Evolutionary conservation across 257 asterid genomes (phyloP).

Genomic region (Solanum etuberosum): DNA sequence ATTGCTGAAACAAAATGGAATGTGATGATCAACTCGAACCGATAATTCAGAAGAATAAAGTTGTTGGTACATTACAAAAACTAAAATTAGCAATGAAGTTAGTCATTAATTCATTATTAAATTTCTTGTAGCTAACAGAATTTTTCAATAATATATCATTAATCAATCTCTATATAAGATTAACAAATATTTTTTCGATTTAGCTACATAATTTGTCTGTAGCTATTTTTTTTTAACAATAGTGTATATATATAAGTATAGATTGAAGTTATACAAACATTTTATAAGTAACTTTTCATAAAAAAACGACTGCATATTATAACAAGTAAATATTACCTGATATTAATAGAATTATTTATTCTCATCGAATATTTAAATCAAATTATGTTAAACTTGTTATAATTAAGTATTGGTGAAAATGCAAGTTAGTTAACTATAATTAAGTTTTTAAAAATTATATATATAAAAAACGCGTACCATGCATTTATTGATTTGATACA

Average conservation of each 20-base stretch:
- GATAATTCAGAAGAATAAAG: background rate
- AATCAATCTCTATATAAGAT: background rate
- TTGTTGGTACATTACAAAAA: too few relatives aligned
- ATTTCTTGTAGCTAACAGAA: too few relatives aligned
- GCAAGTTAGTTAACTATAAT: background rate
- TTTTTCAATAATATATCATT: too few relatives aligned
- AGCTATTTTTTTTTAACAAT: background rate
- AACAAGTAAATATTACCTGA: background rate
- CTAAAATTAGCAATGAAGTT: background rate
- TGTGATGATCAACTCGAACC: background rate
- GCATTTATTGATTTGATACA: background rate
- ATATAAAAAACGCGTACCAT: fast-evolving
- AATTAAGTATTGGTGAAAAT: background rate
- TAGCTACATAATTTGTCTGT: background rate
- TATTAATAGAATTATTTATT: background rate
- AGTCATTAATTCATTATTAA: background rate
- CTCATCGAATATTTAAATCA: background rate
- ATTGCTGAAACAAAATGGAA: background rate
- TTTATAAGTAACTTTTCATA: background rate
- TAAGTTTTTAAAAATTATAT: background rate
- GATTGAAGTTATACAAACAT: too few relatives aligned
- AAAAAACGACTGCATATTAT: background rate
- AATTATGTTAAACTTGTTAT: background rate
- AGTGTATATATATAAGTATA: background rate
- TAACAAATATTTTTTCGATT: background rate